Base-by-base conservation (phyloP, 768 basidiomycete species). In the Baorangia bicolor region DNA sequence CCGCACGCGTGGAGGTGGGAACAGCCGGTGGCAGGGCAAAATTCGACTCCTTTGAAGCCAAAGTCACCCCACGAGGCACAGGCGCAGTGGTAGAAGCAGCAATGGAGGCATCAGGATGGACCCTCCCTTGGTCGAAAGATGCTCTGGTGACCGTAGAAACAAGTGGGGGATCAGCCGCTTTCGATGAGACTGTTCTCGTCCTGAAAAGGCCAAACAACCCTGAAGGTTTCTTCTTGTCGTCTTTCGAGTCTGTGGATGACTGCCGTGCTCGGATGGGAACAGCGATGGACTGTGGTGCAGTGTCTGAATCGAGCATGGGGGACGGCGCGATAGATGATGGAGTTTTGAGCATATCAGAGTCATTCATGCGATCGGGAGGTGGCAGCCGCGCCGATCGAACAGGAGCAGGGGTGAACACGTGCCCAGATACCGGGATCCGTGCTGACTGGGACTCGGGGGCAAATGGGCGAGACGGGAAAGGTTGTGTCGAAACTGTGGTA, bases 311-410 rank as follows among this genome's bases (percentile, higher is more conserved):
- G 37, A 78, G 66, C 54, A 77, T 70, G 11, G 79, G 80, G 0
- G 75, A 75, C 4, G 74, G 80, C 4, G 82, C 81, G 18, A 87
- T 77, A 2, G 87, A 87, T 13, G 86, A 87, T 6, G 86, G 85
- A 0, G 86, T 88, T 63, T 77, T 78, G 34, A 87, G 76, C 37
- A 83, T 72, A 51, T 77, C 75, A 10, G 80, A 77, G 43, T 85
- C 85, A 49, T 79, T 67, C 37, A 69, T 64, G 30, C 74, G 74
- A 39, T 74, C 69, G 21, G 58, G 67, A 34, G 70, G 54, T 28
- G 64, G 56, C 14, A 54, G 40, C 18, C 69, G 53, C 51, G 57
- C 41, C 55, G 67, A 43, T 49, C 66, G 69, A 8, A 61, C 49
- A 30, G 69, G 71, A 47, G 68, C 69, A 59, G 73, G 68, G 6